These are phyloP conservation scores for Diplosphaera chodatii DNA, from an alignment of 139 green algal genomes.

Conservation along the genomic window DNA sequence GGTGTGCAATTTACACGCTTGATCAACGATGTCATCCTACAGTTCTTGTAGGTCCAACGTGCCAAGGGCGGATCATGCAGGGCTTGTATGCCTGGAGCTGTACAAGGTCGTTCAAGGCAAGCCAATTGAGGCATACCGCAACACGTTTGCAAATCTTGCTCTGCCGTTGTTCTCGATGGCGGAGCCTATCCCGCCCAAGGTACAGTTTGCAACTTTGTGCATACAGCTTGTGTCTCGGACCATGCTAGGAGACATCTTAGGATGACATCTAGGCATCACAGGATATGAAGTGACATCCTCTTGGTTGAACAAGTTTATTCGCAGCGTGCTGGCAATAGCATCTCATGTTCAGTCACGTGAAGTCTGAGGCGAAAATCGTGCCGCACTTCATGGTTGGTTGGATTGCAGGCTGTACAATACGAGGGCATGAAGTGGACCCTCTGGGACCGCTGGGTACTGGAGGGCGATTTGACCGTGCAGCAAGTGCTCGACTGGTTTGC, in stretches of 20 bases:
- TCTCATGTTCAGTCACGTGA: no score
- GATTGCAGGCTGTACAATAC: conserved; percentile 50
- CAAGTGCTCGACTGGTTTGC: conserved; percentile 93
- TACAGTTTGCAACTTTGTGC: background rate
- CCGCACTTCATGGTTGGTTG: no score
- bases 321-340: no score
- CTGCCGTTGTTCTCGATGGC: conserved; percentile 96
- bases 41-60: background rate
- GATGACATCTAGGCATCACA: no score
- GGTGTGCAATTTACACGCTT: conserved; percentile 2
- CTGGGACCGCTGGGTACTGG: conserved; percentile 94
- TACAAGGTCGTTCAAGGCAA: conserved; percentile 84
- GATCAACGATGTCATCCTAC: no score
- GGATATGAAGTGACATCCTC: no score
- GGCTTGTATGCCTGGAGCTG: conserved; percentile 95
- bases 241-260: no score
- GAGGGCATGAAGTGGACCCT: conserved; percentile 84
- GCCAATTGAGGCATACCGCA: conserved; percentile 83
- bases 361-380: no score
- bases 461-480: conserved; percentile 91
- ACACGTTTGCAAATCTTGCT: conserved; percentile 98
- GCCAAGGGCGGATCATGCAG: conserved; percentile 11
- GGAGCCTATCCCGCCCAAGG: conserved; percentile 87
- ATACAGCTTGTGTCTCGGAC: background rate
- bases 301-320: no score